Evolutionary conservation across 805 yeast genomes (phyloP), one percentile per base, ranked within the genome.

Genomic region (Torulaspora delbrueckii): DNA sequence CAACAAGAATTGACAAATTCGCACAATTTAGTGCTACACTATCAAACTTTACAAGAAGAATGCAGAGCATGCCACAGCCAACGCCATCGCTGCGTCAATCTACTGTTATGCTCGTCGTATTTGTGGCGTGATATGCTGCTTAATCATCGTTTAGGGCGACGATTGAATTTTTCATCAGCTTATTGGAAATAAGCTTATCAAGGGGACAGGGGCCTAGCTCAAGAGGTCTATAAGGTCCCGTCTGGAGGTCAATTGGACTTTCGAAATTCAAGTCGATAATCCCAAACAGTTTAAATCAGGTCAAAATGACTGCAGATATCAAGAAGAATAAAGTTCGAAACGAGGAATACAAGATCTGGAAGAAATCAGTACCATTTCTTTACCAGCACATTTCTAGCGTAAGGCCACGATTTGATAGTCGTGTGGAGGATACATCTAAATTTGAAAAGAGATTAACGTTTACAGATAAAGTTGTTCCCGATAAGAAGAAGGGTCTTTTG

Each of bases 281-380:
- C 5, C 19, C 2, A 10, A 16, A 10, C 12, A 14, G 22, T 14
- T 22, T 34, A 3, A 14, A n/a, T n/a, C 1, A 4, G 9, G 8
- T 8, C 30, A 42, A 30, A 10, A 47, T 47, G 51, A 42, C 43
- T 9, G 40, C 33, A 12, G 56, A 51, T 31, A 45, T 51, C 28
- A 51, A 46, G 39, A 47, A 39, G 12, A 64, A 64, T 45, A 84
- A 84, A 58, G 65, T 82, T 8, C 72, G 75, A 50, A 85, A 85
- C 56, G 95, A 85, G 64, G 93, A 85, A 66, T 84, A 76, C 71
- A 79, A 79, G 55, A 77, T 73, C 14, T 87, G 96, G 96, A 87
- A 86, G 62, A 86, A 86, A 58, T 77, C 91, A 1, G 82, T 85
- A 10, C 95, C 95, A 3, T 70, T 85, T 53, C 69, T 87, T 48